Percentiles rank a stretch among this genome's conserved stretches.
These are phyloP conservation scores for Boletus edulis DNA, from an alignment of 768 basidiomycete genomes.

Conservation along the genomic window DNA sequence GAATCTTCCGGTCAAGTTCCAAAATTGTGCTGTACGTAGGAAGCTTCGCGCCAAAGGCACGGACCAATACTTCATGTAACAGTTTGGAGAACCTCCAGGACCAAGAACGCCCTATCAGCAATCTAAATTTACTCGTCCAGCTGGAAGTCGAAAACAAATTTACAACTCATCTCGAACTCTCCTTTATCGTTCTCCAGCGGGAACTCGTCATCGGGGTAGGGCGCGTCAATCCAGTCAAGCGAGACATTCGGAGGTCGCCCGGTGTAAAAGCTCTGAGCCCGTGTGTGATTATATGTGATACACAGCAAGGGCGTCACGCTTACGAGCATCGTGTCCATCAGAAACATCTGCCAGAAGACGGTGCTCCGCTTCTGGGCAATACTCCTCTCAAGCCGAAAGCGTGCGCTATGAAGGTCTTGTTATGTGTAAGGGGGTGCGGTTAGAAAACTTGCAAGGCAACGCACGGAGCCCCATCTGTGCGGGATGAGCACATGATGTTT, in stretches of 20 bases:
- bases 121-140: not conserved
- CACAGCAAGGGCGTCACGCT: slow-evolving; percentile 6
- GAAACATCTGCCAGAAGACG: slow-evolving; percentile 70
- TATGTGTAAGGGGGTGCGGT: not conserved
- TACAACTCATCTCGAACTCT: slow-evolving; percentile 43
- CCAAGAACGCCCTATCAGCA: slow-evolving; percentile 52
- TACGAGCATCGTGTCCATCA: slow-evolving; percentile 61
- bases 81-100: slow-evolving; percentile 52
- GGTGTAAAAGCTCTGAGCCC: slow-evolving; percentile 53
- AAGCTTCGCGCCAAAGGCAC: slow-evolving; percentile 50
- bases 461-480: slow-evolving; percentile 56
- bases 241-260: slow-evolving; percentile 60
- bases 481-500: not conserved
- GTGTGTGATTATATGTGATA: not conserved
- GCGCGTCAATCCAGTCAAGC: slow-evolving; percentile 52
- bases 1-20: slow-evolving; percentile 57
- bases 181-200: slow-evolving; percentile 34
- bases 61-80: slow-evolving; percentile 48
- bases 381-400: slow-evolving; percentile 55
- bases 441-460: not conserved
- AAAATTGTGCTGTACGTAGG: slow-evolving; percentile 53
- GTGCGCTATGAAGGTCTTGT: slow-evolving; percentile 55
- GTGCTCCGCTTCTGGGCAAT: slow-evolving; percentile 47
- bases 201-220: slow-evolving; percentile 47
- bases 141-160: slow-evolving; percentile 11